Evolutionary conservation across 306 rosid genomes (phyloP), one percentile per base, ranked within the genome.

Genomic region (Dalbergia cultrata): DNA sequence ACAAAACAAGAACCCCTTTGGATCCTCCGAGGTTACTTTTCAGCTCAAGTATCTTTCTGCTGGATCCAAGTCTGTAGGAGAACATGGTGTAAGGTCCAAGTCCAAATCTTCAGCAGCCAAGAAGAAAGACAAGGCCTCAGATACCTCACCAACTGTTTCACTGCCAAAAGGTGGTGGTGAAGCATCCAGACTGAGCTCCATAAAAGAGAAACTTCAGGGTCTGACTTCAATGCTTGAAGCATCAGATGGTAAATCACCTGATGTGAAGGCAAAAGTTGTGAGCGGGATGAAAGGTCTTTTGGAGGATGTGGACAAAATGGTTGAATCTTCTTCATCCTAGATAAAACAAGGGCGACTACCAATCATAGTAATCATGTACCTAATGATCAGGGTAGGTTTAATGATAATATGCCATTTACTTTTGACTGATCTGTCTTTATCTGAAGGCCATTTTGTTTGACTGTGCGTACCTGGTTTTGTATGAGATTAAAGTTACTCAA

Each of bases 271-370:
- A 16, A 86, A 77, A 45, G 6, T 94, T 31, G 84, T 84, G 81
- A 66, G 53, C 3, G 91, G 86, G 80, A 82, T 92, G 22, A 90
- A 89, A 43, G 86, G 82, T 44, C 91, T 94, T 56, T 57, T 92
- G 88, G 83, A 88, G 84, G 85, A 82, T 75, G 95, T 94, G 81
- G 88, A 80, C 85, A 75, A 83, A 54, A 85, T 88, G 92, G 86
- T 70, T 13, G 89, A 62, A 67, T 83, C 86, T 22, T 72, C 86
- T 13, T 82, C 84, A 5, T 78, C 86, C 16, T 85, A 81, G 88
- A 70, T 81, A 17, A 12, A 34, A 65, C 68, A 60, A n/a, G 44
- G 16, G 74, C 39, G 16, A 34, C 54, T 34, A 80, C 76, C 56
- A 26, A 16, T 17, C 21, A 18, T 4, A 49, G 56, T 13, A 13